Evolutionary conservation across 768 basidiomycete species (phyloP).

Genomic region (Russula brevipes): DNA sequence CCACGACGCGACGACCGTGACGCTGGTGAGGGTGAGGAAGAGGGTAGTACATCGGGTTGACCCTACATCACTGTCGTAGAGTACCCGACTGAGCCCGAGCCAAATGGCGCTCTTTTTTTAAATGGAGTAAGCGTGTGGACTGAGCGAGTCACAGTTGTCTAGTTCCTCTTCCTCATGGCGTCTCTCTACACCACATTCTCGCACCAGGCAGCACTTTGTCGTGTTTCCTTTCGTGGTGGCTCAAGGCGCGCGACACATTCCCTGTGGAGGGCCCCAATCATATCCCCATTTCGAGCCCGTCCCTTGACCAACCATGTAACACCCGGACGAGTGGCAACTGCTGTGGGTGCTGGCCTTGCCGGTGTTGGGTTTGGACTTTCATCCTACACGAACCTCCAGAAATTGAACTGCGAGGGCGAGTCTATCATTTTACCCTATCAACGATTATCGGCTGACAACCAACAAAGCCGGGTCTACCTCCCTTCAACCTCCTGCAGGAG

Average conservation of each 20-base stretch:
- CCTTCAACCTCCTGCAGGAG: constrained; percentile 3
- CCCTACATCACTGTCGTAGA: no score
- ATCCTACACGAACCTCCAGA: constrained; percentile 1
- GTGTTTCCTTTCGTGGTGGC: neutral
- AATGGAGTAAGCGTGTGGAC: no score
- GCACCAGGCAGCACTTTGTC: neutral
- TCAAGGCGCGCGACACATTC: neutral
- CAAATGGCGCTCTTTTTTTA: no score
- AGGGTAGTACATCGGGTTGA: no score
- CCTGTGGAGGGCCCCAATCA: neutral
- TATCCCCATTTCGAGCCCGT: neutral
- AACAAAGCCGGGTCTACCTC: neutral
- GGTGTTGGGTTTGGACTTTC: constrained; percentile 14
- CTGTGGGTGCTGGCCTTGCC: constrained; percentile 5
- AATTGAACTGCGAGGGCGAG: constrained; percentile 19
- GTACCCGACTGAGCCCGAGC: no score
- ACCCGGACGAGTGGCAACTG: neutral
- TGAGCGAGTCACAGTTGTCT: no score
- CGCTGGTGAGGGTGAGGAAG: no score
- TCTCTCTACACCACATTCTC: constrained; percentile 12
- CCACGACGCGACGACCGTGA: no score
- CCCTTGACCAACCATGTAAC: neutral
- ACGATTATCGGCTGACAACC: neutral
- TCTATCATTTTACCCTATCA: neutral
- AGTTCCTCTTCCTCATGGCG: constrained; percentile 4